Conservation (phyloP, 768 basidiomycete genomes). For the Favolaschia claudopus region DNA sequence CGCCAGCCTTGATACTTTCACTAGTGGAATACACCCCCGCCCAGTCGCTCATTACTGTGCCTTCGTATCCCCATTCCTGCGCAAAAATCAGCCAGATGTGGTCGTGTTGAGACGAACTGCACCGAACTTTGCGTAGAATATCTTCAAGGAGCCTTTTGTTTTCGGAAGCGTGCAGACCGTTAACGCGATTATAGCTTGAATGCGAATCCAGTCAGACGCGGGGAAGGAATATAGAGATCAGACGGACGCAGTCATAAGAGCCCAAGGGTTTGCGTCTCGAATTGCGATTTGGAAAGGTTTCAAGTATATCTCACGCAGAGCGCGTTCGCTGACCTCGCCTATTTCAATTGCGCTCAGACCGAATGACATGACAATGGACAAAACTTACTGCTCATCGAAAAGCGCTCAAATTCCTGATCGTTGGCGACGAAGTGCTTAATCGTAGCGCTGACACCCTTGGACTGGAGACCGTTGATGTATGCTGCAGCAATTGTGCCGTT, state of each 20-base stretch:
- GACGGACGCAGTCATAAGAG: slow-evolving; percentile 63
- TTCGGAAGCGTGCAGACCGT: slow-evolving; percentile 68
- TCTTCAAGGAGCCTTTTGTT: slow-evolving; percentile 55
- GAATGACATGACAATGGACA: neutral
- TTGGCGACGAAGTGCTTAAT: slow-evolving; percentile 73
- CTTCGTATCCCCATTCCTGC: slow-evolving; percentile 71
- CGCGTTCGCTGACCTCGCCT: slow-evolving; percentile 63
- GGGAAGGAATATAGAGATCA: neutral
- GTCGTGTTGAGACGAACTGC: neutral
- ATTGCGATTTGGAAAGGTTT: slow-evolving; percentile 69
- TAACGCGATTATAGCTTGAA: slow-evolving; percentile 64
- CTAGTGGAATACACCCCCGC: slow-evolving; percentile 56
- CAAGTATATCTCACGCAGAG: slow-evolving; percentile 71
- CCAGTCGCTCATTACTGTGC: slow-evolving; percentile 67
- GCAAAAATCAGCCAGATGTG: neutral
- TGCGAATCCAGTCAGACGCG: neutral
- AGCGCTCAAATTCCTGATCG: slow-evolving; percentile 67
- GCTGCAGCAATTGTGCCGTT: slow-evolving; percentile 64
- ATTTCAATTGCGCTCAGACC: neutral
- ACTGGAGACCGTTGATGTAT: slow-evolving; percentile 70
- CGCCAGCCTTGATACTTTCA: slow-evolving; percentile 64
- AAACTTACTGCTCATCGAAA: slow-evolving; percentile 54
- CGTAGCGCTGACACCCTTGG: slow-evolving; percentile 62
- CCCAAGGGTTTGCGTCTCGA: slow-evolving; percentile 61
- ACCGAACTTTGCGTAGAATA: slow-evolving; percentile 55